Percentiles rank a stretch among this genome's conserved stretches.
These are phyloP conservation scores for Sarcocystis neurona DNA, from an alignment of 169 alveolate genomes.

Conservation along the genomic window DNA sequence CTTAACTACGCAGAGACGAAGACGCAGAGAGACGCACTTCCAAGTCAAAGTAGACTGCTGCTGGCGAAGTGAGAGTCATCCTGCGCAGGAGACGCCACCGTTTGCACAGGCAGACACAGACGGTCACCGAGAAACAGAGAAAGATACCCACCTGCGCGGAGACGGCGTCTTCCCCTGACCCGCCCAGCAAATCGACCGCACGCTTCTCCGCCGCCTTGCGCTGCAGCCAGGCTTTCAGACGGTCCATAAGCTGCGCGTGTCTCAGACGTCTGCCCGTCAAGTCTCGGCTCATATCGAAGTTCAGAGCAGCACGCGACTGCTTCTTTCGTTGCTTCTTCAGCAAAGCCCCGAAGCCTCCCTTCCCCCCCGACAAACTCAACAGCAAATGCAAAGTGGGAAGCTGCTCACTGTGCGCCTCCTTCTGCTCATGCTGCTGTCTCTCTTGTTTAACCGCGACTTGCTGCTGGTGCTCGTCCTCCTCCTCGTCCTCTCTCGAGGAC, in stretches of 20 bases:
- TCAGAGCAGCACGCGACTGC: conserved; percentile 22
- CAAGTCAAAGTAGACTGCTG: too few species aligned
- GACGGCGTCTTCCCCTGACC: background rate
- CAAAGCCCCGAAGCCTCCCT: conserved; percentile 73
- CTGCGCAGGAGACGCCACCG: background rate
- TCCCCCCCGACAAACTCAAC: conserved; percentile 68
- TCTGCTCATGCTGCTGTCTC: too few species aligned
- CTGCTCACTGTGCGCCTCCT: background rate
- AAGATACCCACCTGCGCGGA: background rate
- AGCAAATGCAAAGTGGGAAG: conserved; percentile 53
- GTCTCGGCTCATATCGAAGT: conserved; percentile 63
- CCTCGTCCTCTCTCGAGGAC: background rate
- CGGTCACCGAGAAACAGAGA: background rate
- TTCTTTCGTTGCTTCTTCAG: conserved; percentile 47
- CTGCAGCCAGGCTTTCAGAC: conserved; percentile 74
- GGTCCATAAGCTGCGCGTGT: conserved; percentile 72
- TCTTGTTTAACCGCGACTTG: too few species aligned
- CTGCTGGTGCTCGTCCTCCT: background rate
- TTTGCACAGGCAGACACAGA: background rate
- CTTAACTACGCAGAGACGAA: too few species aligned
- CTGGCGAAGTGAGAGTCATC: too few species aligned
- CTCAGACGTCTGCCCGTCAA: conserved; percentile 73
- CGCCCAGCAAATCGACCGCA: background rate
- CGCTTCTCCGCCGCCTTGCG: conserved; percentile 67
- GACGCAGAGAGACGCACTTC: too few species aligned